Evolutionary conservation across 345 rosid genomes (phyloP).

Genomic region (Corymbia maculata): DNA sequence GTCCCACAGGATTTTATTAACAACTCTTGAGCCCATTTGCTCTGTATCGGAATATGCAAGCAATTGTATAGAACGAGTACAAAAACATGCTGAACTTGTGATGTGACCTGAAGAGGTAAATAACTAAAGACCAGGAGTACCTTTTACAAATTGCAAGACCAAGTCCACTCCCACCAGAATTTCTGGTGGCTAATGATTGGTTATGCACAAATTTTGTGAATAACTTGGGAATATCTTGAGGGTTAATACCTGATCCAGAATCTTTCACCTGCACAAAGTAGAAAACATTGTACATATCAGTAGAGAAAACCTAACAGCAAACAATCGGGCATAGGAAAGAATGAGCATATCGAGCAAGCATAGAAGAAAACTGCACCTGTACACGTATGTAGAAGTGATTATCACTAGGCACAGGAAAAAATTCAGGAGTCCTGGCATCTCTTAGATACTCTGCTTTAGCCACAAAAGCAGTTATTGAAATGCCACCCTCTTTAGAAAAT

Average conservation of each 20-base stretch:
- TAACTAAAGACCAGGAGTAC: conserved; percentile 19
- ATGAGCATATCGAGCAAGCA: background rate
- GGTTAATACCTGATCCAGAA: conserved; percentile 74
- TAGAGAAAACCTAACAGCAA: background rate
- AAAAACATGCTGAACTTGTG: background rate
- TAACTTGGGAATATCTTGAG: conserved; percentile 79
- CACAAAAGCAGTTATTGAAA: conserved; percentile 64
- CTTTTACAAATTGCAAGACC: conserved; percentile 99
- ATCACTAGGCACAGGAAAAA: conserved; percentile 53
- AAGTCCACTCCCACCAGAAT: conserved; percentile 84
- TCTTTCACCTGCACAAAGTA: conserved; percentile 70
- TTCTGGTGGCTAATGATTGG: conserved; percentile 54
- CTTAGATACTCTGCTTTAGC: conserved; percentile 58
- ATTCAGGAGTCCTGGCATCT: conserved; percentile 60
- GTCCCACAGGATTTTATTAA: background rate
- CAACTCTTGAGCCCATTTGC: background rate
- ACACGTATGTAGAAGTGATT: conserved; percentile 77
- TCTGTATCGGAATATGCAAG: background rate
- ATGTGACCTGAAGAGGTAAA: background rate
- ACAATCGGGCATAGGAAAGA: background rate
- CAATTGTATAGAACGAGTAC: background rate
- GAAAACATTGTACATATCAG: background rate
- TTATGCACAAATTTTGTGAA: conserved; percentile 89
- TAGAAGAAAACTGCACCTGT: conserved; percentile 46
- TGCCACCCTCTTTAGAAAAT: conserved; percentile 83